Evolutionary conservation across 2,329 filamentous ascomycete genomes (phyloP).

Genomic region (Sporothrix euskadiensis): DNA sequence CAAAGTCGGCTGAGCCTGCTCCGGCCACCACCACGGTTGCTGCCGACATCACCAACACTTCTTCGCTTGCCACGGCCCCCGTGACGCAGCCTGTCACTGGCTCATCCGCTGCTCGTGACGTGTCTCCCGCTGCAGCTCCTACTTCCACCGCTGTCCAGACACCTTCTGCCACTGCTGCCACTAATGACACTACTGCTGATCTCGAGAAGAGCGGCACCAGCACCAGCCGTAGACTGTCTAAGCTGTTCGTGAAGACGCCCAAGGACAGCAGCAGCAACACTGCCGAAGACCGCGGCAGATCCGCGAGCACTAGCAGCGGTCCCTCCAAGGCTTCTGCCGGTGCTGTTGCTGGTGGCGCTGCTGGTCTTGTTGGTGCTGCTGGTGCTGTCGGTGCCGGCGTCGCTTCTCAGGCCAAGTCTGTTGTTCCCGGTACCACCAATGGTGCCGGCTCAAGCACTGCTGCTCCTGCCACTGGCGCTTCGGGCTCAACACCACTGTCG

Average conservation of each 20-base stretch:
- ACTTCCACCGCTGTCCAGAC: background rate
- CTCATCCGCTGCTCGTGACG: background rate
- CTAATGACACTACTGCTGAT: background rate
- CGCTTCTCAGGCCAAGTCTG: background rate
- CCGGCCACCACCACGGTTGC: background rate
- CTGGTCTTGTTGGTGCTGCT: slow-evolving; percentile 15
- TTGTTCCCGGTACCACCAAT: background rate
- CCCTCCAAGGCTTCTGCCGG: background rate
- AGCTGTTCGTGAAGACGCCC: slow-evolving; percentile 27
- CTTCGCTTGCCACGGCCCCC: slow-evolving; percentile 10
- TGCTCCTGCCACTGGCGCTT: background rate
- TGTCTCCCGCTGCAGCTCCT: background rate
- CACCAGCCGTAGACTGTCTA: slow-evolving; percentile 22
- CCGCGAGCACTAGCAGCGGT: background rate
- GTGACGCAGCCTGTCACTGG: background rate
- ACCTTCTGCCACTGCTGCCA: background rate
- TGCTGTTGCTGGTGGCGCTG: background rate
- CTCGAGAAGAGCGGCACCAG: background rate
- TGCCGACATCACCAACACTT: background rate
- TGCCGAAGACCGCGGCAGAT: background rate
- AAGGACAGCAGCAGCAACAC: background rate
- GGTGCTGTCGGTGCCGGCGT: slow-evolving; percentile 21
- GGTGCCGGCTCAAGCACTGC: background rate
- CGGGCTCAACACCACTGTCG: slow-evolving; percentile 14
- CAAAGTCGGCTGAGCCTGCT: background rate